Conservation (phyloP, 352 stramenopile genomes). For the Globisporangium paroecandrum region DNA sequence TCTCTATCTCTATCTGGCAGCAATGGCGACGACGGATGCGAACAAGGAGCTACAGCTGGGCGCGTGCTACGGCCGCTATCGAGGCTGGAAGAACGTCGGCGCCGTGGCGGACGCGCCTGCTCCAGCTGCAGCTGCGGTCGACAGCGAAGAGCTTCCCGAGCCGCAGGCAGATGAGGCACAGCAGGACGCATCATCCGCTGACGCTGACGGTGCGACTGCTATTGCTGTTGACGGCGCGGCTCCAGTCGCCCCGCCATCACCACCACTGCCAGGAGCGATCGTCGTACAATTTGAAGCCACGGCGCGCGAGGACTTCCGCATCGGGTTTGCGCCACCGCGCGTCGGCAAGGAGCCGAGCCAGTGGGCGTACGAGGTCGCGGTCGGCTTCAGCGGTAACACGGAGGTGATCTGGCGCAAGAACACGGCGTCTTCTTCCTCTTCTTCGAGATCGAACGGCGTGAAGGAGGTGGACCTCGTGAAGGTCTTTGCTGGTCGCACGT, state of each 20-base stretch:
- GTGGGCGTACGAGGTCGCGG: slow-evolving; percentile 62
- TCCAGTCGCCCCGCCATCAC: not conserved
- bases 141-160: slow-evolving; percentile 14
- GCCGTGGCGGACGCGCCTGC: not conserved
- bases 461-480: slow-evolving; percentile 53
- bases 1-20: not conserved
- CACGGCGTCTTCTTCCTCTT: slow-evolving; percentile 4
- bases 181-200: not conserved
- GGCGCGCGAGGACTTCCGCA: slow-evolving; percentile 59
- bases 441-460: not conserved
- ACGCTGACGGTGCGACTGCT: not conserved
- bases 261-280: slow-evolving; percentile 28
- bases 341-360: slow-evolving; percentile 20
- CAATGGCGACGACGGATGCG: slow-evolving; percentile 2
- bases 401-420: slow-evolving; percentile 69
- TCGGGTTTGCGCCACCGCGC: slow-evolving; percentile 49
- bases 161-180: not conserved
- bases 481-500: slow-evolving; percentile 71
- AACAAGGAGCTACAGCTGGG: slow-evolving; percentile 44
- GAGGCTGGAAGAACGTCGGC: slow-evolving; percentile 34
- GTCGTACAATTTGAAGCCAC: slow-evolving; percentile 70
- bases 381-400: slow-evolving; percentile 73
- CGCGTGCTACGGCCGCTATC: slow-evolving; percentile 55
- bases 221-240: not conserved
- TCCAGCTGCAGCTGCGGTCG: slow-evolving; percentile 8